Evolutionary conservation across 371 early-diverging fungal species (phyloP).

Genomic region (Rhizopus sp.): DNA sequence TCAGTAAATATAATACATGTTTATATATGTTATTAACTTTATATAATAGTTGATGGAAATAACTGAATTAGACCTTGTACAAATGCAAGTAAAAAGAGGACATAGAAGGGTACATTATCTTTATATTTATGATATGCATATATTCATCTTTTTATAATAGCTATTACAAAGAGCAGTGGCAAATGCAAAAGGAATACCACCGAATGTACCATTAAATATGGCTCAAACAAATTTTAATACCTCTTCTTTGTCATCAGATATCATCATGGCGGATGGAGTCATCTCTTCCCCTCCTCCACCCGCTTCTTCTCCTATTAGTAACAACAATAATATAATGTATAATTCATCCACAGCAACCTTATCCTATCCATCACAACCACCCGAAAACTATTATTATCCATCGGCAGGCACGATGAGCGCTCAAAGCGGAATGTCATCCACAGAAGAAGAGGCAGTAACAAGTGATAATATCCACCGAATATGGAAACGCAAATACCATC

Average conservation of each 20-base stretch:
- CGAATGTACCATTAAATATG: conserved; percentile 26
- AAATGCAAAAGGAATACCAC: conserved; percentile 33
- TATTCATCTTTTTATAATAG: conserved; percentile 20
- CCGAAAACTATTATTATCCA: conserved; percentile 20
- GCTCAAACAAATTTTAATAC: conserved; percentile 1
- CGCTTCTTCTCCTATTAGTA: neutral
- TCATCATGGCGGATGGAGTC: neutral
- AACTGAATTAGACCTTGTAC: conserved; percentile 49
- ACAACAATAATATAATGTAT: neutral
- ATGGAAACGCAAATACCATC: conserved; percentile 53
- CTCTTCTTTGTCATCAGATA: neutral
- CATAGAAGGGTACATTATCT: conserved; percentile 59
- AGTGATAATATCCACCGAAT: conserved; percentile 31
- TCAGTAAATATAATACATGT: conserved; percentile 29
- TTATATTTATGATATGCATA: neutral
- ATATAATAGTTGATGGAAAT: conserved; percentile 51
- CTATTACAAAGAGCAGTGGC: conserved; percentile 43
- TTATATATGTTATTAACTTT: conserved; percentile 3
- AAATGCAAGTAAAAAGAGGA: conserved; percentile 54
- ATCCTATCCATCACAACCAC: conserved; percentile 1
- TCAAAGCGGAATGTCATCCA: conserved; percentile 37
- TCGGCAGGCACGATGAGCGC: conserved; percentile 30
- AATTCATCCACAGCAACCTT: neutral
- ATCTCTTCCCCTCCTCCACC: neutral
- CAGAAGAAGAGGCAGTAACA: conserved; percentile 45